Conservation (phyloP, 106 monocot genomes). For the Amphibolis antarctica region DNA sequence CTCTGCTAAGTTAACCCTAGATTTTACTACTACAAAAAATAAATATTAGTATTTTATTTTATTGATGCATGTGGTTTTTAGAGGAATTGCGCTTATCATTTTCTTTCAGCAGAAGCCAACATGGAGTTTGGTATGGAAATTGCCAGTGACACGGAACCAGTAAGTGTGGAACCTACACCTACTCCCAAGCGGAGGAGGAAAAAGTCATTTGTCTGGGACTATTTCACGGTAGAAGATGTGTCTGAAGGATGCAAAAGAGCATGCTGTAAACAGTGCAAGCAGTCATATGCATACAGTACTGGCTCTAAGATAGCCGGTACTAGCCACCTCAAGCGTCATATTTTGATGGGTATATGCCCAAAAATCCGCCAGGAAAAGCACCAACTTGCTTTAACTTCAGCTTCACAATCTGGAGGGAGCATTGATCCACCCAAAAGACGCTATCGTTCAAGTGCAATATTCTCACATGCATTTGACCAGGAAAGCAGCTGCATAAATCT, state of each 20-base stretch:
- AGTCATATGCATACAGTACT: constrained; percentile 82
- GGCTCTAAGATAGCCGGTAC: constrained; percentile 87
- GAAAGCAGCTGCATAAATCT: constrained; percentile 21
- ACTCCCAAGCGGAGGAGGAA: constrained; percentile 47
- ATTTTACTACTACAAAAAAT: no score
- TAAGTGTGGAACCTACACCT: constrained; percentile 31
- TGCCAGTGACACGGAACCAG: constrained; percentile 34
- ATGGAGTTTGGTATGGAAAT: constrained; percentile 22
- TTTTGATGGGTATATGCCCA: constrained; percentile 68
- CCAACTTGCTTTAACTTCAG: constrained; percentile 41
- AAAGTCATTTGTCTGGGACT: constrained; percentile 89
- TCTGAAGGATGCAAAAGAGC: constrained; percentile 53
- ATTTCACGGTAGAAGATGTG: constrained; percentile 72
- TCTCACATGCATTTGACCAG: constrained; percentile 52
- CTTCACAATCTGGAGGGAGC: constrained; percentile 26
- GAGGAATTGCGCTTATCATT: constrained; percentile 1
- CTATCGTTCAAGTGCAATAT: constrained; percentile 34
- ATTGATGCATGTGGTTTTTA: neutral
- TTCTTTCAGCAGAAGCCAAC: neutral
- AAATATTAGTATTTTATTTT: no score
- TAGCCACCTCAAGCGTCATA: constrained; percentile 90
- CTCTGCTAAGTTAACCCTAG: no score
- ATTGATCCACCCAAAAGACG: constrained; percentile 57
- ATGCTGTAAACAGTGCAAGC: constrained; percentile 88
- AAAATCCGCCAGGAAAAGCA: constrained; percentile 55